Evolutionary conservation across 306 rosid genomes (phyloP), one percentile per base, ranked within the genome.

Genomic region (Cicer chorassanicum): DNA sequence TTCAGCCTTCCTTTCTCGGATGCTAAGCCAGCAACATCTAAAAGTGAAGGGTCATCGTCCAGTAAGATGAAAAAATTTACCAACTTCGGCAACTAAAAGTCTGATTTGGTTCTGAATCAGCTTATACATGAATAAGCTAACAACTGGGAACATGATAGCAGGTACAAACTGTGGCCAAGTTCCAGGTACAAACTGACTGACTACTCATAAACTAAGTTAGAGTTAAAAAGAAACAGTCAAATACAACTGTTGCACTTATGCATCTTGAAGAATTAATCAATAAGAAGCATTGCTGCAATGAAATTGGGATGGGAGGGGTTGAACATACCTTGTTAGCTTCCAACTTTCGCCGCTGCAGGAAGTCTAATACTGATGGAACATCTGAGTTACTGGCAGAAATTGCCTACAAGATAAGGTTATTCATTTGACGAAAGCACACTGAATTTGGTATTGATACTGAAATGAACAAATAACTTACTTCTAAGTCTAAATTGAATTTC

Each of bases 371-470:
- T 65, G 95, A 90, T 40, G 99, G 88, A 69, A 85, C 92, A 87
- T 94, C 99, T 63, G 99, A 94, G 89, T 92, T 94, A 83, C 97
- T 92, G 59, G 97, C 89, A 78, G 99, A 88, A 53, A 94, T 94
- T 65, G 99, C 95, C 97, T 92, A 82, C 76, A 84, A 73, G 53
- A 56, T 78, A 48, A 54, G 76, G 54, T 46, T 34, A 54, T 65
- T 80, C 57, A 36, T 73, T 73, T 72, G 68, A 70, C 72, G 21
- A 72, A 69, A 41, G 65, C 69, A 69, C n/a, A 46, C 40, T 16
- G 57, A 21, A 65, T 41, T 64, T 56, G 46, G 71, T 53, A 70
- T 65, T 61, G 11, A 49, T 11, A 59, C n/a, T 53, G 49, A 73
- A 63, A 79, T 50, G 61, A 72, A 36, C 70, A 67, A n/a, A 79